Percentiles rank a stretch among this genome's conserved stretches.
Evolutionary conservation across 352 stramenopile genomes (phyloP).

Genomic region (Globisporangium rhizosaccharum): DNA sequence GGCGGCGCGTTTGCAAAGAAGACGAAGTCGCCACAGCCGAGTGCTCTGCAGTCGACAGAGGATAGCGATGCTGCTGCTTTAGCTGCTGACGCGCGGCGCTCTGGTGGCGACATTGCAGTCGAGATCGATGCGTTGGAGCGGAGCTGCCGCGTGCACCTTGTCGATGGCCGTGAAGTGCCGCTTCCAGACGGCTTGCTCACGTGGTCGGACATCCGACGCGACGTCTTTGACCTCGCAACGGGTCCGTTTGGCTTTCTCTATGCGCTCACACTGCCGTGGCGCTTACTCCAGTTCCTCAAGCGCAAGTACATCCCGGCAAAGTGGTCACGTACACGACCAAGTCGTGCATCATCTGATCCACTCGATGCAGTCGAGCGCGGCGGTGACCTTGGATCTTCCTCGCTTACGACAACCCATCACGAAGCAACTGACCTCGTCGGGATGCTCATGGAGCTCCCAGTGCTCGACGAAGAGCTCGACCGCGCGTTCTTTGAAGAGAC

Average conservation of each 20-base stretch:
- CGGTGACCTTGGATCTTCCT: not conserved
- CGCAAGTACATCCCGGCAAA: slow-evolving; percentile 43
- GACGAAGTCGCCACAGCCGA: slow-evolving; percentile 21
- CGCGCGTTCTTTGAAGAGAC: slow-evolving; percentile 86
- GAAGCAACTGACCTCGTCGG: slow-evolving; percentile 48
- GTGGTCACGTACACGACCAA: slow-evolving; percentile 2
- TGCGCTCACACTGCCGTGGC: slow-evolving; percentile 43
- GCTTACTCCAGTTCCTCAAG: slow-evolving; percentile 35
- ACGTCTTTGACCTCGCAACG: slow-evolving; percentile 40
- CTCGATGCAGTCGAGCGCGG: slow-evolving; percentile 13
- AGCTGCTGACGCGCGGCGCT: slow-evolving; percentile 16
- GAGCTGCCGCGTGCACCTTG: slow-evolving; percentile 33
- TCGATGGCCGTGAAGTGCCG: slow-evolving; percentile 29
- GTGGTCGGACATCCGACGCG: slow-evolving; percentile 22
- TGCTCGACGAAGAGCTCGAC: slow-evolving; percentile 72
- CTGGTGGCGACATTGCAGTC: slow-evolving; percentile 52
- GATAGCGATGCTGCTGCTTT: not conserved
- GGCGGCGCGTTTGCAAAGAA: slow-evolving; percentile 43
- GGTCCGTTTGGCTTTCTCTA: slow-evolving; percentile 73
- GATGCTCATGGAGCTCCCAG: slow-evolving; percentile 52
- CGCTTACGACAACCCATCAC: not conserved
- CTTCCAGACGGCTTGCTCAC: slow-evolving; percentile 44
- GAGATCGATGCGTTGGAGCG: slow-evolving; percentile 62
- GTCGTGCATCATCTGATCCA: not conserved
- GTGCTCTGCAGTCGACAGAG: slow-evolving; percentile 1